Conservation (phyloP, 2,329 filamentous ascomycete genomes). For the Helotiales sp. region DNA sequence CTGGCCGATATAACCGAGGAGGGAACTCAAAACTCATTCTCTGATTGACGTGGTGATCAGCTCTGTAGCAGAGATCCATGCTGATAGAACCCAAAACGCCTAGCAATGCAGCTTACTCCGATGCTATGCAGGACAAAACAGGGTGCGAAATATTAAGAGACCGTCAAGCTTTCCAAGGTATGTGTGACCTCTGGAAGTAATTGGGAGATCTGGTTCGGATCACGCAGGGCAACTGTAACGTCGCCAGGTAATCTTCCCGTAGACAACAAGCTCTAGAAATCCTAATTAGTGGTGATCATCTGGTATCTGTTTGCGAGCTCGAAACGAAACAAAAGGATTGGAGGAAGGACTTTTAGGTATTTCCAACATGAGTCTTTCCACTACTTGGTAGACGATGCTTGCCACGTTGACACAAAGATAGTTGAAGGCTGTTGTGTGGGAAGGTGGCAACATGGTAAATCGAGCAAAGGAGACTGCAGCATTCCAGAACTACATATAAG, state of each 20-base stretch:
- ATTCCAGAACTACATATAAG: too few relatives aligned
- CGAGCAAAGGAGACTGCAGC: too few relatives aligned
- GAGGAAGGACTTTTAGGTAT: too few relatives aligned
- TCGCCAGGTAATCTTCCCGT: slow-evolving; percentile 64
- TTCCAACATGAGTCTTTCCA: too few relatives aligned
- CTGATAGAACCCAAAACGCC: not conserved
- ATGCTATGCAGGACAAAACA: slow-evolving; percentile 17
- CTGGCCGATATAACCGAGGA: not conserved
- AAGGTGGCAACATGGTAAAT: too few relatives aligned
- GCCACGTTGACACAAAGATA: too few relatives aligned
- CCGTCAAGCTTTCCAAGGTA: slow-evolving; percentile 51
- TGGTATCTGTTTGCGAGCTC: too few relatives aligned
- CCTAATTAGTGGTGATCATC: slow-evolving; percentile 22
- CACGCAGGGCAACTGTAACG: slow-evolving; percentile 72
- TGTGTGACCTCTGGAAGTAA: slow-evolving; percentile 71
- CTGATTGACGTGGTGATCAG: not conserved
- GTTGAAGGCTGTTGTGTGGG: too few relatives aligned
- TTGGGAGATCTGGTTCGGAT: slow-evolving; percentile 73
- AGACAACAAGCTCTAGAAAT: slow-evolving; percentile 47
- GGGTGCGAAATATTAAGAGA: slow-evolving; percentile 20
- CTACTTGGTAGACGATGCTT: too few relatives aligned
- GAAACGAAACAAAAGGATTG: too few relatives aligned
- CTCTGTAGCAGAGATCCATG: not conserved
- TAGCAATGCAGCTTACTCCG: slow-evolving; percentile 21
- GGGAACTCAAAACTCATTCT: not conserved